Evolutionary conservation across 192 early-diverging fungal species (phyloP).

Genomic region (Spizellomyces sp.): DNA sequence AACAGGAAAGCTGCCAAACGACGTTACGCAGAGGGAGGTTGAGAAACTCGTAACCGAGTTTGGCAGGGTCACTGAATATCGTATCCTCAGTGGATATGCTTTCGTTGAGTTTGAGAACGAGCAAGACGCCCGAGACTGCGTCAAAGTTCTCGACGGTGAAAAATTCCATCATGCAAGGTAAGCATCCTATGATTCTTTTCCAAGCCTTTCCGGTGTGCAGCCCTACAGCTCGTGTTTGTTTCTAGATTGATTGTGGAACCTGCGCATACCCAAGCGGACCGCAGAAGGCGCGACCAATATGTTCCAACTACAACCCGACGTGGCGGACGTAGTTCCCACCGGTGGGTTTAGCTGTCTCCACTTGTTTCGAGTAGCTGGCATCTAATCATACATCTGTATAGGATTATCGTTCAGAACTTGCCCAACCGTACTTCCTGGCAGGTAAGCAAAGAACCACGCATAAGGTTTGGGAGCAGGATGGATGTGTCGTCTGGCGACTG

Average conservation of each 20-base stretch:
- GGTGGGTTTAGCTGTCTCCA: background rate
- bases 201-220: too few relatives aligned
- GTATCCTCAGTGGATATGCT: conserved; percentile 82
- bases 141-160: conserved; percentile 80
- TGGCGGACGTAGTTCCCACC: background rate
- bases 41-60: conserved; percentile 80
- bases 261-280: background rate
- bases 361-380: background rate
- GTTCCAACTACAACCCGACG: background rate
- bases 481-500: too few relatives aligned
- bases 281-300: background rate
- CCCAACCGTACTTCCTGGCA: conserved; percentile 34
- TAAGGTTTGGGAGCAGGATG: too few relatives aligned
- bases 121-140: conserved; percentile 88
- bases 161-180: conserved; percentile 86
- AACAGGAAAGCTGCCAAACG: conserved; percentile 78
- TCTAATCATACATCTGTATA: background rate
- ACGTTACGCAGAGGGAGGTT: conserved; percentile 81
- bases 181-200: conserved; percentile 1
- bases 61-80: conserved; percentile 80
- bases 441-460: conserved; percentile 5
- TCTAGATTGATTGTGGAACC: conserved; percentile 79
- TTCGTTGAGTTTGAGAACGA: conserved; percentile 92
- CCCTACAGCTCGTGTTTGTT: too few relatives aligned
- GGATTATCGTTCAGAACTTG: conserved; percentile 3